Evolutionary conservation across 495 filamentous ascomycete species (phyloP).

Genomic region (Glonium stellatum): DNA sequence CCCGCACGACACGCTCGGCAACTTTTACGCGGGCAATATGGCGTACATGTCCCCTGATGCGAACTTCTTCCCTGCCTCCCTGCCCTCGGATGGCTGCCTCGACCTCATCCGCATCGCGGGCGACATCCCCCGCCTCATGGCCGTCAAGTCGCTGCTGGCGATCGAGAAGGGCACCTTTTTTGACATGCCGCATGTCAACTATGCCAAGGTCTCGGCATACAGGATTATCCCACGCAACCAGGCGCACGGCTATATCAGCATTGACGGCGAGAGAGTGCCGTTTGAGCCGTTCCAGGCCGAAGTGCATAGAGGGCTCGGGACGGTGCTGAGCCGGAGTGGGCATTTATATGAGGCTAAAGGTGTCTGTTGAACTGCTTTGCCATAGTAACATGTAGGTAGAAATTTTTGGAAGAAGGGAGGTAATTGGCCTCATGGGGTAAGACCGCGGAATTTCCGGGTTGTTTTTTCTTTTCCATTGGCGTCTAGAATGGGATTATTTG

Average conservation of each 20-base stretch:
- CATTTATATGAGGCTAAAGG: conserved; percentile 61
- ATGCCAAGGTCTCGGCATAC: conserved; percentile 76
- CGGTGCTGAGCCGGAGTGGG: conserved; percentile 64
- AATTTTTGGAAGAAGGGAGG: not conserved
- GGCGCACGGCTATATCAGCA: conserved; percentile 75
- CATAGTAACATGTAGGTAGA: not conserved
- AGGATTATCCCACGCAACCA: conserved; percentile 66
- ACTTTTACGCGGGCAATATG: conserved; percentile 95
- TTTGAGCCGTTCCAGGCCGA: conserved; percentile 89
- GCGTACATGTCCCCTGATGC: conserved; percentile 79
- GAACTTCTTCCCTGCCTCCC: conserved; percentile 81
- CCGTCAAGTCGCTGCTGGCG: conserved; percentile 59
- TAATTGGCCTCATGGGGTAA: not conserved
- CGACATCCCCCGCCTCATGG: conserved; percentile 55
- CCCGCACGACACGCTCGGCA: conserved; percentile 70
- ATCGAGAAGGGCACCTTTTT: conserved; percentile 70
- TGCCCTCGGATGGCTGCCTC: conserved; percentile 77
- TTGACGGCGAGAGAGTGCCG: conserved; percentile 82
- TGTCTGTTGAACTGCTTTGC: conserved; percentile 2
- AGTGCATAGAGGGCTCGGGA: conserved; percentile 77
- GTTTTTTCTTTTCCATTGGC: not conserved
- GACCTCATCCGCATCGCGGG: conserved; percentile 79
- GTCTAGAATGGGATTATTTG: not conserved
- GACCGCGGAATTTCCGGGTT: not conserved
- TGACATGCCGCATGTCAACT: conserved; percentile 65